These are phyloP conservation scores for Candida pini DNA, from an alignment of 805 yeast species.

Conservation along the genomic window DNA sequence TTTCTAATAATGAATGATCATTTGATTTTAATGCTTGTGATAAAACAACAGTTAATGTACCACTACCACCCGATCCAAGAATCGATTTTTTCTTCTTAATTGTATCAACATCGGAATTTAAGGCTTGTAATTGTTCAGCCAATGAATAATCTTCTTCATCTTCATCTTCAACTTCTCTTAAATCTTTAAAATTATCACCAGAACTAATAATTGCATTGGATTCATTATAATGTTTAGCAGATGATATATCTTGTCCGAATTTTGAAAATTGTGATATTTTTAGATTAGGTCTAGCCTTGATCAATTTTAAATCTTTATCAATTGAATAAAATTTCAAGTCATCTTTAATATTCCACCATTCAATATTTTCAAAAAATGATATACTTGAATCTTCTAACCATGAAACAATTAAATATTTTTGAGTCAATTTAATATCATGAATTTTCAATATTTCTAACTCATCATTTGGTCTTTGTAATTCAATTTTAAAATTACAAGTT, in stretches of 20 bases:
- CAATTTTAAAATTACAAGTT: constrained; percentile 40
- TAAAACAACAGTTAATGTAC: constrained; percentile 77
- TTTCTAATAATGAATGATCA: constrained; percentile 81
- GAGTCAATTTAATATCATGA: constrained; percentile 19
- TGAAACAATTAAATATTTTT: constrained; percentile 36
- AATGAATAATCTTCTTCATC: constrained; percentile 37
- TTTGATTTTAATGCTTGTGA: constrained; percentile 84
- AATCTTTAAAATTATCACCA: constrained; percentile 58
- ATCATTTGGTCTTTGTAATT: constrained; percentile 40
- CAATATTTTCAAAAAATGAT: constrained; percentile 51
- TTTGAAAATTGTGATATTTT: constrained; percentile 37
- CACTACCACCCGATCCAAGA: no score
- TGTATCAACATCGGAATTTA: constrained; percentile 17
- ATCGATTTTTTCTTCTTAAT: constrained; percentile 45
- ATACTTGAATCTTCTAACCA: constrained; percentile 62
- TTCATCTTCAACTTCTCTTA: constrained; percentile 43
- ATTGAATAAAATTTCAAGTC: constrained; percentile 22
- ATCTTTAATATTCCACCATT: constrained; percentile 35
- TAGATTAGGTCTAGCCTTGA: constrained; percentile 36
- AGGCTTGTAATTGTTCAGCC: constrained; percentile 48
- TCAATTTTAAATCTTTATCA: constrained; percentile 21
- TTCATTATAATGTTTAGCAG: constrained; percentile 54
- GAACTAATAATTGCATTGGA: constrained; percentile 54
- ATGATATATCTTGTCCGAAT: constrained; percentile 47
- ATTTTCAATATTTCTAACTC: constrained; percentile 23